These are phyloP conservation scores for Heritiera littoralis DNA, from an alignment of 345 rosid species.

Conservation along the genomic window DNA sequence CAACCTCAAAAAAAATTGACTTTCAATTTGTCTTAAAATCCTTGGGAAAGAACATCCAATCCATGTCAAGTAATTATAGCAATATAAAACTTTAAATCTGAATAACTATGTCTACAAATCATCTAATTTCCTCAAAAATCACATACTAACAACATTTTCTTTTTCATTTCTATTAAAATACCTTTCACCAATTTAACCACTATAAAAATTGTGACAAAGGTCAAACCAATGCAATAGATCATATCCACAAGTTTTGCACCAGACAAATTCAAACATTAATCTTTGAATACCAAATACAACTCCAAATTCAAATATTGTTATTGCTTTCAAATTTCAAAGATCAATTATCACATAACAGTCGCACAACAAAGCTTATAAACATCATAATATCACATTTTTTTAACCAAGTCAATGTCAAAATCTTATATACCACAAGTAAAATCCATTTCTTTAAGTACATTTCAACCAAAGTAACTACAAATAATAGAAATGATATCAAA, in stretches of 20 bases:
- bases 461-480: neutral
- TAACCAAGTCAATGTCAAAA: neutral
- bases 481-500: neutral
- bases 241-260: neutral
- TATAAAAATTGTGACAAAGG: neutral
- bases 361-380: slow-evolving; percentile 1
- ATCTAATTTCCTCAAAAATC: neutral
- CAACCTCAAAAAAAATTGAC: too few species aligned
- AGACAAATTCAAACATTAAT: neutral
- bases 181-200: neutral
- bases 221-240: neutral
- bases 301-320: neutral
- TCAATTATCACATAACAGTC: neutral
- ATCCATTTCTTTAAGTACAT: neutral
- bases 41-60: neutral
- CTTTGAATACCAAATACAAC: neutral
- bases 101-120: neutral
- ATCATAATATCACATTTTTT: slow-evolving; percentile 1
- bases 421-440: neutral
- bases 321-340: neutral
- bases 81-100: neutral
- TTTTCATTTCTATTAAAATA: neutral
- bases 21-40: neutral
- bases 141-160: neutral
- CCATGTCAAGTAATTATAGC: neutral